phyloP scores from a whole-genome alignment of 2,329 filamentous ascomycete genomes.

The Aaosphaeria arxii region DNA sequence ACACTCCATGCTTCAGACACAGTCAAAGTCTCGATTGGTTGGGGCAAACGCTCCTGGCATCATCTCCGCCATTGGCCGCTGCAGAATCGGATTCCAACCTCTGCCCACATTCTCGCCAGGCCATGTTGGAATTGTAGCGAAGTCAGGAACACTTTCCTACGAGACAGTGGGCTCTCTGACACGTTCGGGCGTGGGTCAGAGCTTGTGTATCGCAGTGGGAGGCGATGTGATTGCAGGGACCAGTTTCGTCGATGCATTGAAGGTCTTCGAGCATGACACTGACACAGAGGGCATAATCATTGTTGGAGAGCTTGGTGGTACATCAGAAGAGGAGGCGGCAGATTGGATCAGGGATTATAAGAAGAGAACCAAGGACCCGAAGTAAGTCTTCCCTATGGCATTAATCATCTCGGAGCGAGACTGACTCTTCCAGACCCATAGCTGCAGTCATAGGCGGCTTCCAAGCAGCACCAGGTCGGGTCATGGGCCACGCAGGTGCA shows the following conservation, averaged over 20 bases:
- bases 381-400: conserved; percentile 47
- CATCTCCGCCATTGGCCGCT: conserved; percentile 68
- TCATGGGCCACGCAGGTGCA: conserved; percentile 80
- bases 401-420: background rate
- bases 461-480: conserved; percentile 58
- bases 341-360: conserved; percentile 70
- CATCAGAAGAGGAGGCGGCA: conserved; percentile 67
- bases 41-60: conserved; percentile 82
- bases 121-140: conserved; percentile 72
- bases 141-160: conserved; percentile 77
- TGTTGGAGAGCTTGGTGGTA: conserved; percentile 70
- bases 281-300: conserved; percentile 70
- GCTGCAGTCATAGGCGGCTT: conserved; percentile 68
- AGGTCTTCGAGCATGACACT: conserved; percentile 63
- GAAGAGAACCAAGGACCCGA: conserved; percentile 56
- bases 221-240: conserved; percentile 74
- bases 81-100: conserved; percentile 74
- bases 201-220: conserved; percentile 73
- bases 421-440: conserved; percentile 57
- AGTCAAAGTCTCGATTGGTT: conserved; percentile 69
- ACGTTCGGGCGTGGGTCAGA: conserved; percentile 72
- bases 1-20: conserved; percentile 67
- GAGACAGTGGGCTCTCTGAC: conserved; percentile 75
- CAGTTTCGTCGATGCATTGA: conserved; percentile 68
- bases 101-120: conserved; percentile 69